Evolutionary conservation across 768 basidiomycete genomes (phyloP).

Genomic region (Tricholomella constricta): DNA sequence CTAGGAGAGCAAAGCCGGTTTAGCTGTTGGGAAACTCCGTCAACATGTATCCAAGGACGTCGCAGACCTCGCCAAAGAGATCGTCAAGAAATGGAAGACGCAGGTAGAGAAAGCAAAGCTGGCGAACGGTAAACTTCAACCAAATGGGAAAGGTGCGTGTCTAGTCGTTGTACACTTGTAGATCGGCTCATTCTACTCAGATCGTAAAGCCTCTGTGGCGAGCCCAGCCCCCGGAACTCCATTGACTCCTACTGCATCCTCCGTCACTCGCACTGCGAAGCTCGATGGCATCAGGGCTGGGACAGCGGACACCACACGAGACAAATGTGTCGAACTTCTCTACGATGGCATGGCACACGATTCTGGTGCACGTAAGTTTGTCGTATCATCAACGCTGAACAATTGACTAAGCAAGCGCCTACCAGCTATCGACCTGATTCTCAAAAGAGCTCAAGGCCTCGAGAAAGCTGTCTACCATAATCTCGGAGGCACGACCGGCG

Average conservation of each 20-base stretch:
- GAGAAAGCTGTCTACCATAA: slow-evolving; percentile 66
- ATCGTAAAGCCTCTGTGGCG: slow-evolving; percentile 23
- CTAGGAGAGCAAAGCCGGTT: slow-evolving; percentile 89
- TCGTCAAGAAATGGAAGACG: slow-evolving; percentile 90
- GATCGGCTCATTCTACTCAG: neutral
- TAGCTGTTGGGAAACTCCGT: slow-evolving; percentile 91
- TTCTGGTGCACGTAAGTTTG: slow-evolving; percentile 80
- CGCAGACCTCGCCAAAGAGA: slow-evolving; percentile 82
- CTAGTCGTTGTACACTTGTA: slow-evolving; percentile 6
- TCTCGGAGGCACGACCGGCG: slow-evolving; percentile 42
- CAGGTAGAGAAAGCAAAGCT: slow-evolving; percentile 76
- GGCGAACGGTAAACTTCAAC: slow-evolving; percentile 19
- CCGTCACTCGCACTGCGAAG: slow-evolving; percentile 57
- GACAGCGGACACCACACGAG: slow-evolving; percentile 74
- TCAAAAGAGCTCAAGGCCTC: slow-evolving; percentile 64
- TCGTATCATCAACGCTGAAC: neutral
- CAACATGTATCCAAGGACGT: slow-evolving; percentile 72
- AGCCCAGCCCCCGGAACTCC: slow-evolving; percentile 40
- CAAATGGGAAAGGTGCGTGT: slow-evolving; percentile 35
- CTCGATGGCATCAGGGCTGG: slow-evolving; percentile 65
- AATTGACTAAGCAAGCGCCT: slow-evolving; percentile 1
- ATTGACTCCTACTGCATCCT: slow-evolving; percentile 33
- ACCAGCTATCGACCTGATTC: slow-evolving; percentile 69
- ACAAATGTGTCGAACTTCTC: slow-evolving; percentile 85
- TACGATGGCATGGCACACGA: slow-evolving; percentile 91